These are phyloP conservation scores for Penicillium manginii DNA, from an alignment of 495 filamentous ascomycete genomes.

Conservation along the genomic window DNA sequence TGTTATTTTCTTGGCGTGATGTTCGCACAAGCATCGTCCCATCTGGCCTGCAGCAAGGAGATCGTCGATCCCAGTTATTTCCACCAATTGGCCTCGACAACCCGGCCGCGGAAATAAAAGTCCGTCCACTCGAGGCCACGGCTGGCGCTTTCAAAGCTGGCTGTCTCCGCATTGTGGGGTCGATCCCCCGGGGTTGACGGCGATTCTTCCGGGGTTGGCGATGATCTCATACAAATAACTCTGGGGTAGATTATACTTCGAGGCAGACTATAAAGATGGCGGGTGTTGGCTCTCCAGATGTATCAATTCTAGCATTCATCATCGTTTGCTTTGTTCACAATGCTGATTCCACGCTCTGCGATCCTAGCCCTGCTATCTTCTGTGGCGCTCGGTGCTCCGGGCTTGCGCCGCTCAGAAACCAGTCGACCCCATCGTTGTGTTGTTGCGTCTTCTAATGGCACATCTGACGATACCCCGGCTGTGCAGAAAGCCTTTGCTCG, in stretches of 20 bases:
- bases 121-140: slow-evolving; percentile 17
- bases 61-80: slow-evolving; percentile 12
- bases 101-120: slow-evolving; percentile 16
- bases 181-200: neutral
- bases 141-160: neutral
- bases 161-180: slow-evolving; percentile 22
- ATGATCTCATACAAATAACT: neutral
- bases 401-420: slow-evolving; percentile 9
- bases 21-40: slow-evolving; percentile 3
- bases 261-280: slow-evolving; percentile 4
- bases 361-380: slow-evolving; percentile 3
- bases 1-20: neutral
- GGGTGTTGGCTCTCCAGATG: neutral
- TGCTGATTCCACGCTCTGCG: slow-evolving; percentile 11
- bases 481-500: slow-evolving; percentile 31
- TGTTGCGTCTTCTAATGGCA: slow-evolving; percentile 31
- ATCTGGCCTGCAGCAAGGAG: neutral
- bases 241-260: neutral
- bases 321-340: neutral
- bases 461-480: slow-evolving; percentile 40
- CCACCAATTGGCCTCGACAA: slow-evolving; percentile 14
- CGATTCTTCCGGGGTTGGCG: slow-evolving; percentile 9
- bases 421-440: slow-evolving; percentile 21
- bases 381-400: slow-evolving; percentile 13
- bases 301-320: neutral